phyloP scores from a whole-genome alignment of 139 green algal genomes.

The Nannochloris sp. region DNA sequence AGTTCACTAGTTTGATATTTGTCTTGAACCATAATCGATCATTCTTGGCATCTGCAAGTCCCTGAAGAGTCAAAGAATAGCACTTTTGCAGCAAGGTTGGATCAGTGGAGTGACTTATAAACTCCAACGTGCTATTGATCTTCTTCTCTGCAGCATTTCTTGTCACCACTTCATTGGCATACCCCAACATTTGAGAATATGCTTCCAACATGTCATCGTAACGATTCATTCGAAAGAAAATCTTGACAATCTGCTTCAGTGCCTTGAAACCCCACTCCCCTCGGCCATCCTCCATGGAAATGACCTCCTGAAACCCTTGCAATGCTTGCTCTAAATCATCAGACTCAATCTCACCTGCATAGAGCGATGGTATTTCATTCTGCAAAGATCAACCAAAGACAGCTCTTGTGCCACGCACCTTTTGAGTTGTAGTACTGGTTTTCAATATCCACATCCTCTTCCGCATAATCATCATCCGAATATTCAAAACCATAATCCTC shows the following conservation, averaged over 20 bases:
- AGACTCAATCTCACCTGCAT: constrained; percentile 70
- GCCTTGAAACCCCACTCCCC: constrained; percentile 98
- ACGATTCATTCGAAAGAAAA: constrained; percentile 71
- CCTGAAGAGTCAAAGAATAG: constrained; percentile 84
- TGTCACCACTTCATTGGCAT: constrained; percentile 75
- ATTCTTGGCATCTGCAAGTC: constrained; percentile 83
- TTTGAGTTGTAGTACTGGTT: constrained; percentile 99
- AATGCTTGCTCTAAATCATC: constrained; percentile 65
- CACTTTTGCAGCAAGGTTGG: constrained; percentile 84
- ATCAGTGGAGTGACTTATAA: constrained; percentile 62
- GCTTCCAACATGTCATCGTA: neutral
- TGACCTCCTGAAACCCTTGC: constrained; percentile 80
- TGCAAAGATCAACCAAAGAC: too few relatives aligned
- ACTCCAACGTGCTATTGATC: constrained; percentile 94
- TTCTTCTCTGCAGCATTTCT: constrained; percentile 97
- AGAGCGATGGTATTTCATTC: too few relatives aligned
- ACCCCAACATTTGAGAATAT: constrained; percentile 75
- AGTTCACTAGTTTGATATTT: constrained; percentile 88
- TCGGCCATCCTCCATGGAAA: constrained; percentile 90
- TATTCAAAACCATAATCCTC: constrained; percentile 96
- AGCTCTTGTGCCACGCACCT: constrained; percentile 17
- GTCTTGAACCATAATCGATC: constrained; percentile 99
- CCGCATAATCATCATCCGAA: constrained; percentile 89
- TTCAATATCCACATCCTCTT: constrained; percentile 95
- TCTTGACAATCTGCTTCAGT: constrained; percentile 97